A percentile compares a stretch with the other conserved stretches of the same genome.
phyloP scores from a whole-genome alignment of 2,329 filamentous ascomycete species.

The Ilyonectria destructans region DNA sequence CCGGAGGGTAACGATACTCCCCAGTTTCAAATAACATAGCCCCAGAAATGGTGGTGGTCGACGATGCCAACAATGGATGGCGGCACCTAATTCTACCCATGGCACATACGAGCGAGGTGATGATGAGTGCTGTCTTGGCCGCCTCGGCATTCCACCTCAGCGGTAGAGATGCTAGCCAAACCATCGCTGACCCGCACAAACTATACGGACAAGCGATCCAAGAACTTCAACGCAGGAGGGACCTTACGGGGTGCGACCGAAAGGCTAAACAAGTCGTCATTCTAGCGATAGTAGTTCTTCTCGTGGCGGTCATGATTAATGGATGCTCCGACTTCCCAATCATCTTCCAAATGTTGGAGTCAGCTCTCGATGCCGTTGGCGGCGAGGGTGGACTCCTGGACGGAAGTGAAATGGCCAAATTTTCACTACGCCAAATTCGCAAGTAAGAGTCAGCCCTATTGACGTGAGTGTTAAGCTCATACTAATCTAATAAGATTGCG shows the following conservation, averaged over 20 bases:
- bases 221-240: slow-evolving; percentile 28
- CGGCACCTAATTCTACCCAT: slow-evolving; percentile 41
- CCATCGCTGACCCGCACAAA: slow-evolving; percentile 13
- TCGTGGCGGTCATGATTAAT: slow-evolving; percentile 47
- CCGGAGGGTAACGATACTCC: not conserved
- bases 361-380: slow-evolving; percentile 41
- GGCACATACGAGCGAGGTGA: slow-evolving; percentile 34
- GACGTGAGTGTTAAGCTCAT: slow-evolving; percentile 58
- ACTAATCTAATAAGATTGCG: slow-evolving; percentile 33
- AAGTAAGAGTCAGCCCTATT: slow-evolving; percentile 33
- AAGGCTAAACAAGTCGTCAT: slow-evolving; percentile 37
- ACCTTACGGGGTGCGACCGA: slow-evolving; percentile 31
- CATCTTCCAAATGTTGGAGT: slow-evolving; percentile 47
- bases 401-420: slow-evolving; percentile 31
- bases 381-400: slow-evolving; percentile 33
- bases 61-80: slow-evolving; percentile 44
- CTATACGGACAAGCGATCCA: slow-evolving; percentile 35
- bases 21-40: slow-evolving; percentile 42
- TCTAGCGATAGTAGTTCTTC: slow-evolving; percentile 42
- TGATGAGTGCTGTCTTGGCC: slow-evolving; percentile 48
- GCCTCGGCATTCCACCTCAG: slow-evolving; percentile 47
- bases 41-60: slow-evolving; percentile 42
- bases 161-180: not conserved
- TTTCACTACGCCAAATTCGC: slow-evolving; percentile 41
- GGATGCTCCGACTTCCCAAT: slow-evolving; percentile 47